Base-by-base conservation (phyloP, 2,329 filamentous ascomycete genomes). In the Xylaria sp. region DNA sequence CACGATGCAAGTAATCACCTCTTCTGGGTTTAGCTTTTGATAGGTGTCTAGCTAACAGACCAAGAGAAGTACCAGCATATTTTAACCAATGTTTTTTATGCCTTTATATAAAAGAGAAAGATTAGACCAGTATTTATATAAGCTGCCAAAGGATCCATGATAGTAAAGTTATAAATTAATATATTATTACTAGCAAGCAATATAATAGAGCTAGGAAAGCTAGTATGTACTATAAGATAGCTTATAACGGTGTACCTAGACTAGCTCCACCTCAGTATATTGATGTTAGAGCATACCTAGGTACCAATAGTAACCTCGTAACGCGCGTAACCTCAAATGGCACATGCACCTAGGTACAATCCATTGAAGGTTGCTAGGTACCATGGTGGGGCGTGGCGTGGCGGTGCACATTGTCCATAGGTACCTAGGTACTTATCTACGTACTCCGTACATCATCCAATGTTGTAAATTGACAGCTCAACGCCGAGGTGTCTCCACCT, bases 401-500 rank as follows among this genome's bases (percentile, higher is more conserved):
- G 66, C 60, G 32, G 66, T 66, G 64, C 57, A 60, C 10, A 12
- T 27, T 5, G 8, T n/a, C 18, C 18, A 18, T 16, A 58, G 32
- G 37, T 58, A 16, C n/a, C 8, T 50, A 51, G 40, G 42, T 64
- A 58, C 40, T 23, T 63, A 44, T 8, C 13, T 13, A 3, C 9
- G 29, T 32, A 32, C 29, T 6, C 9, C n/a, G n/a, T 32, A 5
- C 29, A 32, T 6, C 5, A 9, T 32, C 9, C 29, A 32, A 32
- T 10, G 23, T 50, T 12, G 12, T 51, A 40, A 58, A 25, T 48
- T 57, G 53, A 44, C 53, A 59, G 54, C 48, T 48, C 35, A 21
- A 35, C 18, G 35, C 37, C 8, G 29, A 37, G 37, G 27, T 35
- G 53, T 53, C 53, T 23, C 61, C 55, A 60, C 55, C 50, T 68